These are phyloP conservation scores for Colletotrichum eleusines DNA, from an alignment of 2,329 filamentous ascomycete genomes.

Conservation along the genomic window DNA sequence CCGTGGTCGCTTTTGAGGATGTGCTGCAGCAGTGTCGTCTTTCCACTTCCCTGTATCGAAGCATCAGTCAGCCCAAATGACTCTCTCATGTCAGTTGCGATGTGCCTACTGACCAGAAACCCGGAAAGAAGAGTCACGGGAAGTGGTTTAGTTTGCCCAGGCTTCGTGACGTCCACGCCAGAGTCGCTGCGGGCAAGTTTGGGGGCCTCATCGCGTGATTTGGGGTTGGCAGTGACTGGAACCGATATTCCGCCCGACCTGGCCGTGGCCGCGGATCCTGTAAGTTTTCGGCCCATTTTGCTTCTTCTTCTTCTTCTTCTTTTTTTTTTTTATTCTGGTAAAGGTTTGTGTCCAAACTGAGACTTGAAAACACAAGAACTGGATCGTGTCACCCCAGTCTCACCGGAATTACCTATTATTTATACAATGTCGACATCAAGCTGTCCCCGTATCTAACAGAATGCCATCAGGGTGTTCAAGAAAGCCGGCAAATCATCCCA, in stretches of 20 bases:
- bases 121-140: slow-evolving; percentile 72
- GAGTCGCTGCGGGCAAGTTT: slow-evolving; percentile 33
- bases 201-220: background rate
- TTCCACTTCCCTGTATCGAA: slow-evolving; percentile 70
- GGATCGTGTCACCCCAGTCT: background rate
- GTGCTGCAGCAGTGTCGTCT: slow-evolving; percentile 77
- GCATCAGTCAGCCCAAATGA: background rate
- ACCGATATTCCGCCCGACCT: slow-evolving; percentile 17
- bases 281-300: slow-evolving; percentile 33
- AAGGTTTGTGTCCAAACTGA: too few relatives aligned
- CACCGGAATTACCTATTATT: background rate
- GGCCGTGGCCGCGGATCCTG: slow-evolving; percentile 24
- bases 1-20: slow-evolving; percentile 77
- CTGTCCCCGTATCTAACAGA: background rate
- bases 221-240: background rate
- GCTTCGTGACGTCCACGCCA: slow-evolving; percentile 24
- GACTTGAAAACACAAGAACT: background rate
- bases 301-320: too few relatives aligned
- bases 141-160: slow-evolving; percentile 49
- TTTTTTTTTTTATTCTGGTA: background rate
- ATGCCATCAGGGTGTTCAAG: slow-evolving; percentile 37
- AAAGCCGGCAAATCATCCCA: background rate
- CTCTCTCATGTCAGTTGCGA: too few relatives aligned
- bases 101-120: slow-evolving; percentile 60
- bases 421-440: background rate